Evolutionary conservation across 1,284 basidiomycete species (phyloP), one percentile per base, ranked within the genome.

Genomic region (Lignosus rhinocerotis): DNA sequence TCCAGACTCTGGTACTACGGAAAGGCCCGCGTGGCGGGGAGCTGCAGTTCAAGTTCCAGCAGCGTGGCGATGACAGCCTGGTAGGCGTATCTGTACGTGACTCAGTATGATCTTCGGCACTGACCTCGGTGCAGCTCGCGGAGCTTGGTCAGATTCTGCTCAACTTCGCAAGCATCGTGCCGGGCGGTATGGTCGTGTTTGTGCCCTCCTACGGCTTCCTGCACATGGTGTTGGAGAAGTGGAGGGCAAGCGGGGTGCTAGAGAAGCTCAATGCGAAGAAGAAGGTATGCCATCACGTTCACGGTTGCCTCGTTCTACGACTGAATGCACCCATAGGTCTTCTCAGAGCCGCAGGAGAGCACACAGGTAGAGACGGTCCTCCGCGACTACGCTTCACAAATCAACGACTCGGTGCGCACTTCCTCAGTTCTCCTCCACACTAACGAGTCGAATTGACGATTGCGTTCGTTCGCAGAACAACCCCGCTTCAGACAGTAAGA

Each of bases 161-260:
- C 38, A 98, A 96, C 66, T 84, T 96, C 48, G 79, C 84, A 41
- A 88, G 83, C 39, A 73, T 96, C 25, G 81, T 96, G 1, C 93
- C 94, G 0, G 87, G 87, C 38, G 96, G 96, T 0, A 82, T 98
- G 72, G 92, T 99, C 19, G 89, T 97, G 5, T 99, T 99, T 69
- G 85, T 98, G 39, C 96, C 96, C 0, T 97, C 94, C 0, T 99
- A 99, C 72, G 82, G 80, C 21, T 95, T 94, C 64, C 76, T 98
- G 32, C 83, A 91, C 61, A 75, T 76, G 31, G 81, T 91, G 1
- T 88, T 86, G 68, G 75, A 75, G 5, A 71, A 79, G 4, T 99
- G 96, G 96, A 73, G 76, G 19, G 76, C 76, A 32, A 83, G 74
- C 45, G 87, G 88, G 0, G 66, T 88, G 14, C 65, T 95, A 59